Base-by-base conservation (phyloP, 2,329 filamentous ascomycete species). In the Stagonosporopsis tanaceti region DNA sequence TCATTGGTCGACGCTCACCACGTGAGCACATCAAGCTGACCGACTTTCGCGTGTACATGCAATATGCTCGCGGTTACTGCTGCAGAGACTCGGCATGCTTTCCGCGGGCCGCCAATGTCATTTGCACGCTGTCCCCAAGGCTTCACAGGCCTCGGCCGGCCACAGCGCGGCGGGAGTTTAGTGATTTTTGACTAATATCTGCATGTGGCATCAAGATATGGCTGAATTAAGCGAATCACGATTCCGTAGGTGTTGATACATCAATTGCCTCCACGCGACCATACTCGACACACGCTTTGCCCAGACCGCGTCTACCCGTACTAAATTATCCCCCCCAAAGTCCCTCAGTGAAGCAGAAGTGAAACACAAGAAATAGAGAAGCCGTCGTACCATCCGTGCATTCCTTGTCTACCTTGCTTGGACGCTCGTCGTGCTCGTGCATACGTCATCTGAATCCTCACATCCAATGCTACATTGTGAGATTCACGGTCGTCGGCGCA, bases 201-300 rank as follows among this genome's bases (percentile, higher is more conserved):
- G 50, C 48, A 45, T 57, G 48, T 53, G 54, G 48, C 44, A 48
- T 27, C 6, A 24, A 52, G 54, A 57, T 57, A 53, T 53, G 42
- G 44, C 34, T 48, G 20, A 47, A 53, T 28, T 57, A 50, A 57
- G 48, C 54, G 54, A 57, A 53, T 44, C 48, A 46, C 38, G 30
- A 32, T 42, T 61, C 42, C 64, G 55, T 60, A 63, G 61, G 53
- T 73, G 67, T 69, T 71, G 69, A 70, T 71, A 75, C 71, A 73
- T 64, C 56, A 60, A 63, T 45, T 38, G 32, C 54, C 38, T 45
- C 47, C 54, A 44, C 42, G 48, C 44, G 44, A 45, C 44, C 53
- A 46, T 48, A 24, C 35, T 48, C 56, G 55, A 50, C 44, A 41
- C 45, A 32, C 47, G 48, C 57, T 38, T 50, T 50, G 24, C 48